phyloP scores from a whole-genome alignment of 139 green algal genomes.

The Haematococcus lacustris region DNA sequence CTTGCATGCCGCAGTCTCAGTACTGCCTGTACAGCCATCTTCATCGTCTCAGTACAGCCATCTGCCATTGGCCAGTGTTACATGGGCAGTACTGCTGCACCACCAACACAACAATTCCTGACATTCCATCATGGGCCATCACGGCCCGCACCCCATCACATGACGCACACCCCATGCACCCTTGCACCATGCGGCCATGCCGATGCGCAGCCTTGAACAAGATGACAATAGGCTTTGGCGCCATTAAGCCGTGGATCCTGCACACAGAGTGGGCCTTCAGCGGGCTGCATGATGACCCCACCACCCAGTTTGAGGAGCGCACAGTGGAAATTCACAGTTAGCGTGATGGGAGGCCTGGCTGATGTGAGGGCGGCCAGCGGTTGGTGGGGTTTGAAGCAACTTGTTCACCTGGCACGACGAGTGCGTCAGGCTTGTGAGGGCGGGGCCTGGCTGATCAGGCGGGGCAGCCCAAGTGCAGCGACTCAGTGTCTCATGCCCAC shows the following conservation, averaged over 20 bases:
- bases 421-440: too few relatives aligned
- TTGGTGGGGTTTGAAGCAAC: too few relatives aligned
- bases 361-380: too few relatives aligned
- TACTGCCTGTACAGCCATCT: not conserved
- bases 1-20: not conserved
- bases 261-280: conserved; percentile 26
- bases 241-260: conserved; percentile 38
- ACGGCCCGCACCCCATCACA: not conserved
- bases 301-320: conserved; percentile 22
- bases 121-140: not conserved
- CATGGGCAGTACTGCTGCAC: not conserved
- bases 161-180: not conserved
- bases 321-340: conserved; percentile 25
- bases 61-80: not conserved
- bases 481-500: too few relatives aligned
- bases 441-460: too few relatives aligned
- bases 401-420: too few relatives aligned
- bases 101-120: not conserved
- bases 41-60: not conserved
- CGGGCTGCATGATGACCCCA: conserved; percentile 28
- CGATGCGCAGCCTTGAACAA: conserved; percentile 7
- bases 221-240: conserved; percentile 38
- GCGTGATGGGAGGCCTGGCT: too few relatives aligned
- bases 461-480: too few relatives aligned
- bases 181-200: not conserved